A percentile compares a stretch with the other conserved stretches of the same genome.
Evolutionary conservation across 2,329 filamentous ascomycete species (phyloP).

Genomic region (Tolypocladium ophioglossoides): DNA sequence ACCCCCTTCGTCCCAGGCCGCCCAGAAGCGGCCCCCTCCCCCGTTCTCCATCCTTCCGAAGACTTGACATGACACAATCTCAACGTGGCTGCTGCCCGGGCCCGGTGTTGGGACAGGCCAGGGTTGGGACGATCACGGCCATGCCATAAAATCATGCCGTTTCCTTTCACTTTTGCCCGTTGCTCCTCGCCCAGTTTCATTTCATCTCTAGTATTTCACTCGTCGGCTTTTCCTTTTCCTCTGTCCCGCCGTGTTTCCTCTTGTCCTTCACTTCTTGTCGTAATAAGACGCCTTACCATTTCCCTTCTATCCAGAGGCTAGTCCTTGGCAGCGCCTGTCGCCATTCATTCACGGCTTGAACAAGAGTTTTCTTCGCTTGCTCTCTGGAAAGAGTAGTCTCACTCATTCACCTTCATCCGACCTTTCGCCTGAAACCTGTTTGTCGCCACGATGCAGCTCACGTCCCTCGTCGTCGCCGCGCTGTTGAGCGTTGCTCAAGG

Average conservation of each 20-base stretch:
- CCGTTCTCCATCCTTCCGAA: not conserved
- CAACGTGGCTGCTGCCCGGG: not conserved
- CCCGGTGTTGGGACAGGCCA: not conserved
- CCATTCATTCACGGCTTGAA: not conserved
- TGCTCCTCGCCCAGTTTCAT: not conserved
- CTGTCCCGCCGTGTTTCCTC: not conserved
- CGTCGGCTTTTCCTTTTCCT: not conserved
- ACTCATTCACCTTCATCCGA: not conserved
- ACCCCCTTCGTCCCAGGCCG: constrained; percentile 3
- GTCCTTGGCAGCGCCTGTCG: constrained; percentile 24
- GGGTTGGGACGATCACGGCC: not conserved
- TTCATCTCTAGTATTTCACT: not conserved
- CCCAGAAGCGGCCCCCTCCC: not conserved
- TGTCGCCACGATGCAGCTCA: constrained; percentile 40
- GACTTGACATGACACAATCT: not conserved
- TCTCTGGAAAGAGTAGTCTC: not conserved
- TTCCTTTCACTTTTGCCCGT: not conserved
- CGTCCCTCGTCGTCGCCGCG: constrained; percentile 33
- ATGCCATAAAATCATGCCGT: not conserved
- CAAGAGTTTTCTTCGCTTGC: constrained; percentile 3
- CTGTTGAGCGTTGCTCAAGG: constrained; percentile 36
- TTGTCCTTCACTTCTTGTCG: not conserved
- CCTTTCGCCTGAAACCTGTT: constrained; percentile 2
- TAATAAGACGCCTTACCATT: not conserved
- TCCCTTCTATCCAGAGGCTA: constrained; percentile 25